Evolutionary conservation across 208 protist species (phyloP), one percentile per base, ranked within the genome.

Genomic region (Trypanosoma platydactyli): DNA sequence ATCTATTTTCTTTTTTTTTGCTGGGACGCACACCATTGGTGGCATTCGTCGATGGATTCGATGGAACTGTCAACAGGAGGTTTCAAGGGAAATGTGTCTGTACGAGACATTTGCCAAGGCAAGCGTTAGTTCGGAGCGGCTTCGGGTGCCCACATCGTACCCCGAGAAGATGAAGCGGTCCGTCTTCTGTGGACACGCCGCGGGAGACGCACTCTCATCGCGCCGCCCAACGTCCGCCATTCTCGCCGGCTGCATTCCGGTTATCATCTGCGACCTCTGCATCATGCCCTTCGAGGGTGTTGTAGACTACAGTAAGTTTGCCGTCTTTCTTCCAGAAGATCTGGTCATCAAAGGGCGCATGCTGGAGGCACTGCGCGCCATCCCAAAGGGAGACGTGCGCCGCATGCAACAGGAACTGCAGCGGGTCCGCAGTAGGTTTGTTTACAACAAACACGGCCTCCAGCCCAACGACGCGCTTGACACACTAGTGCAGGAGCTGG

Each of bases 31-130:
- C 50, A 73, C 68, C 12, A 73, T 73, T 50, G 68, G 68, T 40
- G 68, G 68, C n/a, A 65, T 73, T 57, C 38, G 68, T 11, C 53
- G 68, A 20, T 73, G 68, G 68, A 73, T 73, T 56, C 65, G 69
- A 18, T 51, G 54, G 11, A 68, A 50, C 24, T 61, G 64, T 41
- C n/a, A 71, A 22, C 45, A 49, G 13, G 13, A 25, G 13, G 62
- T 30, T 12, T 20, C 20, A 29, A 38, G 33, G 9, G 5, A 38
- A 9, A 38, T 9, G 5, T 71, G 65, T 40, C 5, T 71, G 25
- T 73, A 68, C 42, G 56, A 72, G 16, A 33, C 41, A 25, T 73
- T 73, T 56, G 64, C 58, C 24, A 60, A 25, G 13, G 27, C 51
- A 7, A 52, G 65, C 20, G 46, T 71, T 5, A 64, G 51, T 42